These are phyloP conservation scores for Fusarium nodosum DNA, from an alignment of 2,329 filamentous ascomycete species.

Conservation along the genomic window DNA sequence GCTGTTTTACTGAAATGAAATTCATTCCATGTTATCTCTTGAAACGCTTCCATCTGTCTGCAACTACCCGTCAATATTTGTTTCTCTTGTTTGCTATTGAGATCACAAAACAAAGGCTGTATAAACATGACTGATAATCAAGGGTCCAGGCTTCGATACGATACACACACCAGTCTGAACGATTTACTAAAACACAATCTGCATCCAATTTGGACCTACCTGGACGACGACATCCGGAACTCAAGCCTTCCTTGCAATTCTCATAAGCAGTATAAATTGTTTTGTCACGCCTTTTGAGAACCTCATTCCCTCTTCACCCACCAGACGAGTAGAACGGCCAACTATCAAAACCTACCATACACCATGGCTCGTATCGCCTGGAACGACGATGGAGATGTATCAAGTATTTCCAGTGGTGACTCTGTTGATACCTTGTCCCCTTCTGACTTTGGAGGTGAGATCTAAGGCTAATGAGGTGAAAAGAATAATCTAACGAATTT, in stretches of 20 bases:
- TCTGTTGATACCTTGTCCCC: neutral
- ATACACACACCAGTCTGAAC: neutral
- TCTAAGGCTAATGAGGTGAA: no score
- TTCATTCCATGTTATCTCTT: neutral
- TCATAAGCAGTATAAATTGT: neutral
- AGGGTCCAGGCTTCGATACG: neutral
- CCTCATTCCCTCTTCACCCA: no score
- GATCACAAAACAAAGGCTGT: neutral
- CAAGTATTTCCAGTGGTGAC: neutral
- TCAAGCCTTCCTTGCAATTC: neutral
- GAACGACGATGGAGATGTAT: neutral
- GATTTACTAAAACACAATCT: no score
- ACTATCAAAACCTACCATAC: neutral
- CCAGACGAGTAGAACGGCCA: no score
- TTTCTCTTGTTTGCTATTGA: neutral
- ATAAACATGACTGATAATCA: neutral
- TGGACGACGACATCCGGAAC: no score
- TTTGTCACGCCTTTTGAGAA: neutral
- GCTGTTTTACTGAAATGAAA: rapidly evolving
- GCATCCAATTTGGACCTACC: no score
- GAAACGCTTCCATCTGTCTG: neutral
- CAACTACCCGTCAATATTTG: neutral
- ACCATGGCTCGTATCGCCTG: neutral
- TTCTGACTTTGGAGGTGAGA: neutral
- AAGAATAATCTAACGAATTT: neutral